Percentiles rank a stretch among this genome's conserved stretches.
Evolutionary conservation across 1,284 basidiomycete species (phyloP).

Genomic region (Termitomyces sp.): DNA sequence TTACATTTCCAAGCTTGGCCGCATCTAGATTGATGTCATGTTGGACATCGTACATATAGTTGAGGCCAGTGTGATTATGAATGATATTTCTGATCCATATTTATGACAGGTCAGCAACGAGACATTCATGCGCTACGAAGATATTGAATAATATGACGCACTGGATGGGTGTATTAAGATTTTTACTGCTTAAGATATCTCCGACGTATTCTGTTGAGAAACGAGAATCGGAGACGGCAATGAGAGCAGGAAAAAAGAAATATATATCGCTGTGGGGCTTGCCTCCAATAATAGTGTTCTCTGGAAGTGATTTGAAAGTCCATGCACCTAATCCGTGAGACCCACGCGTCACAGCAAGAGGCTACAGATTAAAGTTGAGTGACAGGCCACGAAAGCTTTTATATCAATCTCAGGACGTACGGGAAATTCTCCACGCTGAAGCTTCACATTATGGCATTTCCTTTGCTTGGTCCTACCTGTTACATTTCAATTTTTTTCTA

Average conservation of each 20-base stretch:
- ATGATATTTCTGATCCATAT: not conserved
- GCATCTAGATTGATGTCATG: not conserved
- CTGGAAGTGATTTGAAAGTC: not conserved
- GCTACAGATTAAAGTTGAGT: not conserved
- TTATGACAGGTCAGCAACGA: not conserved
- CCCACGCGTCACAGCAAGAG: not conserved
- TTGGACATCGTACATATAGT: not conserved
- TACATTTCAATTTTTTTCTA: not conserved
- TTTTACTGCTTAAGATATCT: not conserved
- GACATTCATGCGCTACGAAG: not conserved
- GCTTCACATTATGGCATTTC: slow-evolving; percentile 34
- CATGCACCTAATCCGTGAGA: not conserved
- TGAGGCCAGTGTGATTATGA: not conserved
- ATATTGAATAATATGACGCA: not conserved
- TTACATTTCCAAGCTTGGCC: slow-evolving; percentile 44
- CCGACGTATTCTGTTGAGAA: not conserved
- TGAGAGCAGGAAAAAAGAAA: not conserved
- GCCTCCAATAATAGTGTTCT: not conserved
- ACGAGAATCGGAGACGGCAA: too few species aligned
- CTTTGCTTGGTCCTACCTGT: slow-evolving; percentile 14
- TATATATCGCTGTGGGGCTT: not conserved
- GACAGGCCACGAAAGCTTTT: not conserved
- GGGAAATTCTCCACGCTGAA: slow-evolving; percentile 32
- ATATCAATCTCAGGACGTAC: slow-evolving; percentile 19
- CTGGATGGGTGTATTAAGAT: not conserved